Evolutionary conservation across 805 yeast species (phyloP), one percentile per base, ranked within the genome.

Genomic region (Candida lessepsii): DNA sequence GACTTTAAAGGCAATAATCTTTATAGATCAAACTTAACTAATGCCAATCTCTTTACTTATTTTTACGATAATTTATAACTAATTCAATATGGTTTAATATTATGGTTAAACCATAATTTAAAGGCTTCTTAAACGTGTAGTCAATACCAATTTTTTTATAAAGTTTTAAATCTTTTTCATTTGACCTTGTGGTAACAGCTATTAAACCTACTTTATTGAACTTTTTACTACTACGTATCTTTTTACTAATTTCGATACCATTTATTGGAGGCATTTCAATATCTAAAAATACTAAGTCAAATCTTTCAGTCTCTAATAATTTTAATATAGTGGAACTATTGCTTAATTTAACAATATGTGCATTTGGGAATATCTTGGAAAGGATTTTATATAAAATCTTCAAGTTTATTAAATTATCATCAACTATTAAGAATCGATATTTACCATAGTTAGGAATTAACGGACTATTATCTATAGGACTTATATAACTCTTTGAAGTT

Each of bases 181-280:
- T 41, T 23, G 50, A 47, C 31, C 63, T 52, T 6, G 73, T 68
- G 21, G 74, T 70, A 13, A 66, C 73, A 5, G 73, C 73, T 30
- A 66, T 58, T n/a, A 66, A 40, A 4, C 66, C 69, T 33, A 60
- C 44, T 3, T 48, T 29, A 32, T 57, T 52, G 35, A 44, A 48
- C 24, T 37, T 43, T 27, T 44, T 41, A 4, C 30, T 39, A 26
- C 32, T 29, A 28, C 57, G 37, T 2, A 58, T 46, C 14, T 34
- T 36, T 18, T 40, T 43, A n/a, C 70, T 63, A 16, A 70, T 54
- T 15, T 68, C 69, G 5, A 65, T 52, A 9, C 75, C 75, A 14
- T 63, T 52, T 14, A 70, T 54, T 9, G 47, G 50, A 4, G 75
- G 75, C 75, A 70, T 70, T 44, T 70, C 75, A 23, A 70, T 70